phyloP scores from a whole-genome alignment of 306 rosid species.

The Rubus idaeus region DNA sequence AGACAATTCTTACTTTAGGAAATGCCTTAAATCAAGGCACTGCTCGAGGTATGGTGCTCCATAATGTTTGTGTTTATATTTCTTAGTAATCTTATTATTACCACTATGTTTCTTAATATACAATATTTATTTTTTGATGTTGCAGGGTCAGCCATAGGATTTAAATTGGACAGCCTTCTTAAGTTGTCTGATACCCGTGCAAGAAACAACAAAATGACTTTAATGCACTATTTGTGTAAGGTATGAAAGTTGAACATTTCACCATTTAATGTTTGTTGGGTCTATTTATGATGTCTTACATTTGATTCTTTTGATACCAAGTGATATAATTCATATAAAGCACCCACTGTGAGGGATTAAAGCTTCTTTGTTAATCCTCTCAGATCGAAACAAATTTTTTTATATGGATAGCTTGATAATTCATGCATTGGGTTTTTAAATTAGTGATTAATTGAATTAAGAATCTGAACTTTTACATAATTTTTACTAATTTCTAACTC shows the following conservation, averaged over 20 bases:
- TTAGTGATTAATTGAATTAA: neutral
- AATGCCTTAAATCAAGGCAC: constrained; percentile 98
- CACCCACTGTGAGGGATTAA: neutral
- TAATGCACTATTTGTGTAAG: constrained; percentile 99
- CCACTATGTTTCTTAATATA: constrained; percentile 17
- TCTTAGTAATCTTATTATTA: neutral
- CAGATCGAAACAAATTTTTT: neutral
- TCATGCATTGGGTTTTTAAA: neutral
- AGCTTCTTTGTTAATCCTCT: neutral
- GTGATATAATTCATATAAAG: neutral
- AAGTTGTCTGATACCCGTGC: constrained; percentile 98
- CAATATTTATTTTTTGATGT: constrained; percentile 19
- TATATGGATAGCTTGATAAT: neutral
- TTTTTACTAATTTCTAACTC: neutral
- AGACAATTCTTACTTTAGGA: constrained; percentile 95
- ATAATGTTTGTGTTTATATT: neutral
- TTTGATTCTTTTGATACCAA: neutral
- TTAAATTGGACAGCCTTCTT: constrained; percentile 98
- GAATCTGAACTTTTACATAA: neutral
- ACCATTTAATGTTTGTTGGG: neutral
- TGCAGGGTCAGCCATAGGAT: constrained; percentile 97
- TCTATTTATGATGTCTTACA: neutral
- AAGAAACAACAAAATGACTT: constrained; percentile 97
- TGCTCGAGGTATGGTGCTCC: constrained; percentile 64
- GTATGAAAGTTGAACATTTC: constrained; percentile 37